Percentiles rank a stretch among this genome's conserved stretches.
Conservation (phyloP, 176 grass and related monocot species). For the Eleusine coracana region DNA sequence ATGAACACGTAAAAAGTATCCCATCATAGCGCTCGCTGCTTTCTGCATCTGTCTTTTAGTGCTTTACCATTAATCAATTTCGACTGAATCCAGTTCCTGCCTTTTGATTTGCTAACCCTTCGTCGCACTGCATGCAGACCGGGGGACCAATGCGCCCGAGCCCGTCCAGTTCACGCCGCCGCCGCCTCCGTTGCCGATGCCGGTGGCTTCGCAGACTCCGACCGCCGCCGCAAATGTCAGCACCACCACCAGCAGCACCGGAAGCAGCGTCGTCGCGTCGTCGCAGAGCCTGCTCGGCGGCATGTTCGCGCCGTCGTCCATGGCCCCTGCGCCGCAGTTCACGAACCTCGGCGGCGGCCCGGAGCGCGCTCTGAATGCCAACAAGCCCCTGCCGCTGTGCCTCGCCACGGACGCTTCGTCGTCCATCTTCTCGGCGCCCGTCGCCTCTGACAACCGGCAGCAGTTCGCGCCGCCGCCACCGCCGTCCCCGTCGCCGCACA, state of each 20-base stretch:
- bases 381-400: slow-evolving; percentile 68
- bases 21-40: slow-evolving; percentile 44
- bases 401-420: slow-evolving; percentile 57
- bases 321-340: slow-evolving; percentile 43
- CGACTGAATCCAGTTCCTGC: slow-evolving; percentile 1
- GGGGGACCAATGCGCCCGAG: slow-evolving; percentile 34
- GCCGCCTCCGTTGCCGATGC: not conserved
- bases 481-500: slow-evolving; percentile 64
- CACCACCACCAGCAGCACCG: slow-evolving; percentile 47
- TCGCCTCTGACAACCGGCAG: slow-evolving; percentile 40
- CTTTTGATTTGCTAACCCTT: slow-evolving; percentile 24
- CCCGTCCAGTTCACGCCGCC: slow-evolving; percentile 46
- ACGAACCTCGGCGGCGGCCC: slow-evolving; percentile 14
- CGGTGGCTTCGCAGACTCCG: slow-evolving; percentile 11
- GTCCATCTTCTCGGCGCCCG: slow-evolving; percentile 51
- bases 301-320: slow-evolving; percentile 66
- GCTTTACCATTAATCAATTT: slow-evolving; percentile 24
- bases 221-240: slow-evolving; percentile 22
- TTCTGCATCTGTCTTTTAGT: slow-evolving; percentile 43
- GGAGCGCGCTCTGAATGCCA: slow-evolving; percentile 14
- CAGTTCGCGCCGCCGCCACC: slow-evolving; percentile 54
- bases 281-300: slow-evolving; percentile 65
- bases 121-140: slow-evolving; percentile 56
- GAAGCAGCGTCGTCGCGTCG: slow-evolving; percentile 34
- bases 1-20: slow-evolving; percentile 39